Percentiles rank a stretch among this genome's conserved stretches.
These are phyloP conservation scores for Raffaelea arxii DNA, from an alignment of 2,329 filamentous ascomycete species.

Conservation along the genomic window DNA sequence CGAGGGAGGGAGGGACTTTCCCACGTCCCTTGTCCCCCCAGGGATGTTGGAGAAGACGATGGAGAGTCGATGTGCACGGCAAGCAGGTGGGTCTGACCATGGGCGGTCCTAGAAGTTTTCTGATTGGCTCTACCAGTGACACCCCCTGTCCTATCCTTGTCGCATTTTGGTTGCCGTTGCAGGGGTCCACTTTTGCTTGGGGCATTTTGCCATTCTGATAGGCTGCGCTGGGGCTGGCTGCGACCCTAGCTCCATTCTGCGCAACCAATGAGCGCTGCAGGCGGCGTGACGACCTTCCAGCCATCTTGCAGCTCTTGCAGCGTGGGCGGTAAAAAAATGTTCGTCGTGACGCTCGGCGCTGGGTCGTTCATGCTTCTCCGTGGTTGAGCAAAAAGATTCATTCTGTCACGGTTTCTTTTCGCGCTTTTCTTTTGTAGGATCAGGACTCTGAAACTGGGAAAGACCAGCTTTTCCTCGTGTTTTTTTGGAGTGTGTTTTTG, in stretches of 20 bases:
- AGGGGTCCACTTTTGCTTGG: constrained; percentile 13
- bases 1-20: too few relatives aligned
- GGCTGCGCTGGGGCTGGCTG: constrained; percentile 15
- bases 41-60: too few relatives aligned
- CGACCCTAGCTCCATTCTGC: background rate
- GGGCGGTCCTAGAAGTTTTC: constrained; percentile 6
- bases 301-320: constrained; percentile 21
- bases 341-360: too few relatives aligned
- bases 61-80: constrained; percentile 8
- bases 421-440: too few relatives aligned
- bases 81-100: background rate
- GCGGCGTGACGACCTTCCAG: constrained; percentile 28
- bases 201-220: constrained; percentile 23
- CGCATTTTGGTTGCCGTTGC: constrained; percentile 7
- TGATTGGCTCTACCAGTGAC: constrained; percentile 5
- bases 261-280: constrained; percentile 27
- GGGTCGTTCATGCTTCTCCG: too few relatives aligned
- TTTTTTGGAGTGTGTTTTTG: too few relatives aligned
- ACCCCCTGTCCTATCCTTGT: constrained; percentile 5
- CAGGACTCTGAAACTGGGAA: too few relatives aligned
- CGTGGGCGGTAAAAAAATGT: constrained; percentile 41
- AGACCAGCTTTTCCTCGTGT: too few relatives aligned
- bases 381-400: too few relatives aligned
- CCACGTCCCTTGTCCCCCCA: too few relatives aligned
- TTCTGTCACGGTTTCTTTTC: background rate